Conservation (phyloP, 2,329 filamentous ascomycete species). For the Fusarium verticillioides region DNA sequence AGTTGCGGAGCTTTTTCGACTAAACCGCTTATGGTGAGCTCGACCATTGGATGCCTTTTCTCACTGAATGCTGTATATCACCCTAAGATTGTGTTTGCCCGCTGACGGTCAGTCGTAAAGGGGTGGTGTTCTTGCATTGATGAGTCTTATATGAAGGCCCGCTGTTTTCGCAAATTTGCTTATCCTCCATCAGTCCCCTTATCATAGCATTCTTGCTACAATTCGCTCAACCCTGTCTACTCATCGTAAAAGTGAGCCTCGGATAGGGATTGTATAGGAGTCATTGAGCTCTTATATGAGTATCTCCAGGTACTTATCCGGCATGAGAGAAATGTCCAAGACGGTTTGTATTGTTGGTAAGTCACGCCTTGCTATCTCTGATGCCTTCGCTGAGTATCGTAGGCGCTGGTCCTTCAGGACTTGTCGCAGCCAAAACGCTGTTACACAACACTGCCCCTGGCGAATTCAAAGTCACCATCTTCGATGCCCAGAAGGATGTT, state of each 20-base stretch:
- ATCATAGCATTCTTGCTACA: conserved; percentile 5
- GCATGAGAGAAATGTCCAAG: conserved; percentile 49
- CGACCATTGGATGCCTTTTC: conserved; percentile 12
- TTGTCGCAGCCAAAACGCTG: conserved; percentile 78
- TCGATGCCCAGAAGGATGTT: conserved; percentile 72
- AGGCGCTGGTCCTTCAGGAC: conserved; percentile 77
- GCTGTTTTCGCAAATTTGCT: neutral
- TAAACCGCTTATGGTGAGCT: conserved; percentile 33
- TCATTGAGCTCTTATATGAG: conserved; percentile 31
- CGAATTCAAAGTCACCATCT: conserved; percentile 75
- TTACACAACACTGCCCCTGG: conserved; percentile 66
- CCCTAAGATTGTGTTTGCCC: neutral
- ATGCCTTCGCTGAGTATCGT: conserved; percentile 1
- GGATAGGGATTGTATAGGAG: conserved; percentile 4
- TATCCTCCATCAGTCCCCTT: neutral
- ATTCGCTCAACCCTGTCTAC: conserved; percentile 39
- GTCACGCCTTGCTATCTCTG: conserved; percentile 5
- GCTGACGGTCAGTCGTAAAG: neutral
- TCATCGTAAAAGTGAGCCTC: conserved; percentile 9
- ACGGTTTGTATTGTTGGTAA: conserved; percentile 56
- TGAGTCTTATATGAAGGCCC: neutral
- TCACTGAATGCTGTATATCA: conserved; percentile 15
- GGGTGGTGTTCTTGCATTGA: neutral
- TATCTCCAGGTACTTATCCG: conserved; percentile 17
- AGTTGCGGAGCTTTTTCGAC: conserved; percentile 29